Conservation (phyloP, 169 alveolate species). For the Plasmodium vivax region DNA sequence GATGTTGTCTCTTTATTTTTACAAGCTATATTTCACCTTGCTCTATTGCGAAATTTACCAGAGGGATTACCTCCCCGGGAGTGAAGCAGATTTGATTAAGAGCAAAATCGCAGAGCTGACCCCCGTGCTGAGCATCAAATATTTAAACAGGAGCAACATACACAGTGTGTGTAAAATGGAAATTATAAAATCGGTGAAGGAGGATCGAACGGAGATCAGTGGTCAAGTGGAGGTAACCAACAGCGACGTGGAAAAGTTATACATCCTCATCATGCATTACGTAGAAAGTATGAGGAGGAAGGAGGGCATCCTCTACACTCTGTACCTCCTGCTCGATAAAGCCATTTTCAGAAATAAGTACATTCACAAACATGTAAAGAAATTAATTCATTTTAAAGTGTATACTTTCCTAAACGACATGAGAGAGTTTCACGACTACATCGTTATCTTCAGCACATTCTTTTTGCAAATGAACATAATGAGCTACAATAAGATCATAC, state of each 20-base stretch:
- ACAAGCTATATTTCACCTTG: slow-evolving; percentile 18
- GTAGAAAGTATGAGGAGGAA: slow-evolving; percentile 46
- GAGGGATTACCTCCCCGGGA: not conserved
- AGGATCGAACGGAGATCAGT: not conserved
- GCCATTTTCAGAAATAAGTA: slow-evolving; percentile 28
- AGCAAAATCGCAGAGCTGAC: slow-evolving; percentile 18
- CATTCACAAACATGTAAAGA: slow-evolving; percentile 35
- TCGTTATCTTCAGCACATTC: not conserved
- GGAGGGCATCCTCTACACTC: slow-evolving; percentile 21
- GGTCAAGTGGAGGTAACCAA: not conserved
- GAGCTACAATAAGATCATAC: slow-evolving; percentile 48
- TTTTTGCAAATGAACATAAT: slow-evolving; percentile 60
- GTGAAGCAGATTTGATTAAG: not conserved
- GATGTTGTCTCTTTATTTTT: slow-evolving; percentile 28
- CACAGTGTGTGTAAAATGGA: slow-evolving; percentile 13
- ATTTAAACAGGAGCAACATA: slow-evolving; percentile 25
- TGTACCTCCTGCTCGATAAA: slow-evolving; percentile 43
- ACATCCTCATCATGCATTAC: slow-evolving; percentile 18
- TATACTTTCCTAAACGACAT: slow-evolving; percentile 9
- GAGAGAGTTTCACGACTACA: slow-evolving; percentile 25
- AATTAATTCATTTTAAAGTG: slow-evolving; percentile 44
- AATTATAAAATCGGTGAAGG: not conserved
- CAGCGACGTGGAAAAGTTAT: slow-evolving; percentile 7
- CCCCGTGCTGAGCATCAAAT: slow-evolving; percentile 26
- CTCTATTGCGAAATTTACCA: slow-evolving; percentile 12